phyloP scores from a whole-genome alignment of 2,329 filamentous ascomycete genomes.

The Sodiomyces alkalinus region DNA sequence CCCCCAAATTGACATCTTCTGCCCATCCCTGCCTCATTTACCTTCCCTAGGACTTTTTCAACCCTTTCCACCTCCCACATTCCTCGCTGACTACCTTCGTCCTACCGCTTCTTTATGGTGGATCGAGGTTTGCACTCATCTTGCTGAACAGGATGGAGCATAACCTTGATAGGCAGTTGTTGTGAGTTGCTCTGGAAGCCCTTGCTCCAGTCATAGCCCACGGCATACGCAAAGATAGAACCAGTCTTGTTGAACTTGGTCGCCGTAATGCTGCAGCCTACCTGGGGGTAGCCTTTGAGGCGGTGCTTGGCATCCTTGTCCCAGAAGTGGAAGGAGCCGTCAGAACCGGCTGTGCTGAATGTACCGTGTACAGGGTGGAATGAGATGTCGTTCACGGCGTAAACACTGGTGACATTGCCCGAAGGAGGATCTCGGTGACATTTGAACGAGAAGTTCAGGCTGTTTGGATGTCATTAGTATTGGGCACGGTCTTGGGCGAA shows the following conservation, averaged over 20 bases:
- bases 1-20: neutral
- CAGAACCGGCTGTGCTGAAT: slow-evolving; percentile 91
- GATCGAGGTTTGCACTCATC: slow-evolving; percentile 50
- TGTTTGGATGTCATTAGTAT: slow-evolving; percentile 14
- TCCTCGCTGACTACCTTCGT: slow-evolving; percentile 14
- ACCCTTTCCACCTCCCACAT: neutral
- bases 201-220: slow-evolving; percentile 98
- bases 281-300: slow-evolving; percentile 73
- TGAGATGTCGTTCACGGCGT: slow-evolving; percentile 90
- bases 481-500: neutral
- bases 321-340: slow-evolving; percentile 96
- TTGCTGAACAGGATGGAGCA: slow-evolving; percentile 59
- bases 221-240: slow-evolving; percentile 71
- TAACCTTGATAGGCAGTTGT: slow-evolving; percentile 62
- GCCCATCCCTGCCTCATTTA: neutral
- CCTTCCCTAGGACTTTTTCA: too few relatives aligned
- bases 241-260: slow-evolving; percentile 86
- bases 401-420: slow-evolving; percentile 72
- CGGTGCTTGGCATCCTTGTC: slow-evolving; percentile 85
- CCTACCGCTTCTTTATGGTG: slow-evolving; percentile 40
- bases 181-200: slow-evolving; percentile 76
- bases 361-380: slow-evolving; percentile 96
- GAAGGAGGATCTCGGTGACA: slow-evolving; percentile 77
- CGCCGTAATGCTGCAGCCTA: slow-evolving; percentile 74
- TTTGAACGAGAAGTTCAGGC: slow-evolving; percentile 97